Conservation (phyloP, 2,329 filamentous ascomycete genomes). For the Camillea tinctor region DNA sequence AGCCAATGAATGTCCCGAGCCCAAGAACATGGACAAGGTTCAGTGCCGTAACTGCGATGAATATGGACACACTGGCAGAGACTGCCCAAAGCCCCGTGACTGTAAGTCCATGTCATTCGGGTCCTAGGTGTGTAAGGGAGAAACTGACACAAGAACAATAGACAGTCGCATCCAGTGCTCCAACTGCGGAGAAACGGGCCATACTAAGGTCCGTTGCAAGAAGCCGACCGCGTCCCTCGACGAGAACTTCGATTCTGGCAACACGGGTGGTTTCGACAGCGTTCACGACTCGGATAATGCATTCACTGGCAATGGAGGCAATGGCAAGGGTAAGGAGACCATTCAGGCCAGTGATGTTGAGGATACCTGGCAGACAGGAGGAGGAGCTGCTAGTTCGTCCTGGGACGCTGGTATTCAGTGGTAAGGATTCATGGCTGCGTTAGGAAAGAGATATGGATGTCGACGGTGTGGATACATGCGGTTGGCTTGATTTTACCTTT, state of each 20-base stretch:
- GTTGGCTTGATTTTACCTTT: neutral
- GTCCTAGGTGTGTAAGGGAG: too few relatives aligned
- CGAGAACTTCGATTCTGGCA: conserved; percentile 6
- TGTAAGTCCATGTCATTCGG: conserved; percentile 36
- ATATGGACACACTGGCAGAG: conserved; percentile 46
- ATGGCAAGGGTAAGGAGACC: neutral
- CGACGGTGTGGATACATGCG: neutral
- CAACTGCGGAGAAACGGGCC: conserved; percentile 53
- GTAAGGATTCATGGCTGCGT: neutral
- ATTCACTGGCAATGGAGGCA: conserved; percentile 8
- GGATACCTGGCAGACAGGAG: neutral
- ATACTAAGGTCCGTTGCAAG: conserved; percentile 41
- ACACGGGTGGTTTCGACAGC: conserved; percentile 9
- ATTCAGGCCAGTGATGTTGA: neutral
- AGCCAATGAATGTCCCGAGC: conserved; percentile 59
- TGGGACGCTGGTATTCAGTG: neutral
- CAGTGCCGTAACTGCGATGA: conserved; percentile 54
- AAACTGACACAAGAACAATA: conserved; percentile 28
- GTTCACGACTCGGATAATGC: conserved; percentile 6
- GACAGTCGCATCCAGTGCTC: conserved; percentile 56
- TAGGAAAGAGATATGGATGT: neutral
- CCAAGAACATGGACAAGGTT: conserved; percentile 38
- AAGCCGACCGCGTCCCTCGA: conserved; percentile 17
- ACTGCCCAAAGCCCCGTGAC: conserved; percentile 56
- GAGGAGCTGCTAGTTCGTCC: conserved; percentile 2